phyloP scores from a whole-genome alignment of 2,329 filamentous ascomycete genomes.

The Xylariaceae sp. region DNA sequence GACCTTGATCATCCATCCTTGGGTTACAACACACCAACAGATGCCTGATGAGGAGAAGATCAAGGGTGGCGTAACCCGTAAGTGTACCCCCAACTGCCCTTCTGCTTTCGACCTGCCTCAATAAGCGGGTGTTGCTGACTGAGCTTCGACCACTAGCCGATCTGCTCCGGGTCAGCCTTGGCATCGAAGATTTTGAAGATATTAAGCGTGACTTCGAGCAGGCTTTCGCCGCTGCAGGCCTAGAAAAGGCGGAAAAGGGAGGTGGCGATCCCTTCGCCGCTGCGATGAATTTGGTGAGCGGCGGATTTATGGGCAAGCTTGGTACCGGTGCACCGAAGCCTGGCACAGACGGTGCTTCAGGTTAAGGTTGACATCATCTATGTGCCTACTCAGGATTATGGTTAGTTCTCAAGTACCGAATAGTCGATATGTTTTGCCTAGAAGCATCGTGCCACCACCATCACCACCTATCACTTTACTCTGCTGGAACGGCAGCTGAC shows the following conservation, averaged over 20 bases:
- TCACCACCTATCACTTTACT: too few relatives aligned
- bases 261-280: slow-evolving; percentile 23
- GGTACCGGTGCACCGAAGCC: slow-evolving; percentile 25
- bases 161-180: slow-evolving; percentile 64
- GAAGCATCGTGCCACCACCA: too few relatives aligned
- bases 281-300: slow-evolving; percentile 23
- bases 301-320: slow-evolving; percentile 28
- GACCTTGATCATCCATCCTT: slow-evolving; percentile 68
- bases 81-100: slow-evolving; percentile 4
- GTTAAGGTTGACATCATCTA: slow-evolving; percentile 6
- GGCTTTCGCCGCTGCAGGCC: slow-evolving; percentile 47
- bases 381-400: too few relatives aligned
- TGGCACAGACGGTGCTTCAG: slow-evolving; percentile 26
- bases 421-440: too few relatives aligned
- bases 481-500: too few relatives aligned
- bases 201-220: slow-evolving; percentile 70
- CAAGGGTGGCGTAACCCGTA: slow-evolving; percentile 58
- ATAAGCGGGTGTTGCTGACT: too few relatives aligned
- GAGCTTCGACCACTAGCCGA: slow-evolving; percentile 33
- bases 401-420: too few relatives aligned
- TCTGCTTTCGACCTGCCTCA: too few relatives aligned
- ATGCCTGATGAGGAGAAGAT: slow-evolving; percentile 61
- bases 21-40: slow-evolving; percentile 70
- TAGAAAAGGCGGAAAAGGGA: slow-evolving; percentile 21
- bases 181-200: slow-evolving; percentile 69